Percentiles rank a stretch among this genome's conserved stretches.
Conservation (phyloP, 257 asterid genomes). For the Gentiana macrophylla region DNA sequence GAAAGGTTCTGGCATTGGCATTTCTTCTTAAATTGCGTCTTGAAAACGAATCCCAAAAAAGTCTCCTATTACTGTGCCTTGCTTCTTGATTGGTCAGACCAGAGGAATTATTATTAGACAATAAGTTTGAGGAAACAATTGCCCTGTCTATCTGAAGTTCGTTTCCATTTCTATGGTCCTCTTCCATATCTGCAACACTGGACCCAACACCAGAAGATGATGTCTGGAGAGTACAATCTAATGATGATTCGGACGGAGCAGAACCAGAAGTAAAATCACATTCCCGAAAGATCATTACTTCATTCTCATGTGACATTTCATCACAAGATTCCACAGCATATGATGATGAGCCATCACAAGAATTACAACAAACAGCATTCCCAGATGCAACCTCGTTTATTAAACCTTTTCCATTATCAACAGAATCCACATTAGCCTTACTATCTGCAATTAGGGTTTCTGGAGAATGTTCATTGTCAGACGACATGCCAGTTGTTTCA, state of each 20-base stretch:
- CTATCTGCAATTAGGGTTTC: slow-evolving; percentile 22
- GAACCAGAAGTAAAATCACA: slow-evolving; percentile 46
- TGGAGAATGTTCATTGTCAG: slow-evolving; percentile 26
- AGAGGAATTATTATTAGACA: slow-evolving; percentile 36
- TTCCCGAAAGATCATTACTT: slow-evolving; percentile 36
- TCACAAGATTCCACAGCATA: slow-evolving; percentile 33
- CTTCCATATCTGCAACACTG: slow-evolving; percentile 53
- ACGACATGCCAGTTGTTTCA: slow-evolving; percentile 53
- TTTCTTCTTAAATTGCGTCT: slow-evolving; percentile 64
- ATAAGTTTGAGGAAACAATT: slow-evolving; percentile 37
- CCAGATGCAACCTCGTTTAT: slow-evolving; percentile 21
- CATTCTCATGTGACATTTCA: slow-evolving; percentile 40
- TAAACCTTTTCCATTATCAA: slow-evolving; percentile 15
- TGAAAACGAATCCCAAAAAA: slow-evolving; percentile 85
- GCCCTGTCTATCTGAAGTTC: slow-evolving; percentile 43
- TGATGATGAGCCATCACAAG: slow-evolving; percentile 17
- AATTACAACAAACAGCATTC: slow-evolving; percentile 18
- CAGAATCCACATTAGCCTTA: slow-evolving; percentile 15
- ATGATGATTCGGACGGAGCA: slow-evolving; percentile 36
- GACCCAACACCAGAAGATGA: slow-evolving; percentile 41
- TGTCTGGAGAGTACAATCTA: slow-evolving; percentile 28
- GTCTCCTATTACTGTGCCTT: slow-evolving; percentile 68
- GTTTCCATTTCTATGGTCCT: slow-evolving; percentile 33
- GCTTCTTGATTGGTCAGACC: slow-evolving; percentile 44
- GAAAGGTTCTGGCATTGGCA: slow-evolving; percentile 33